These are phyloP conservation scores for Tetrahymena borealis DNA, from an alignment of 73 alveolate species.

Conservation along the genomic window DNA sequence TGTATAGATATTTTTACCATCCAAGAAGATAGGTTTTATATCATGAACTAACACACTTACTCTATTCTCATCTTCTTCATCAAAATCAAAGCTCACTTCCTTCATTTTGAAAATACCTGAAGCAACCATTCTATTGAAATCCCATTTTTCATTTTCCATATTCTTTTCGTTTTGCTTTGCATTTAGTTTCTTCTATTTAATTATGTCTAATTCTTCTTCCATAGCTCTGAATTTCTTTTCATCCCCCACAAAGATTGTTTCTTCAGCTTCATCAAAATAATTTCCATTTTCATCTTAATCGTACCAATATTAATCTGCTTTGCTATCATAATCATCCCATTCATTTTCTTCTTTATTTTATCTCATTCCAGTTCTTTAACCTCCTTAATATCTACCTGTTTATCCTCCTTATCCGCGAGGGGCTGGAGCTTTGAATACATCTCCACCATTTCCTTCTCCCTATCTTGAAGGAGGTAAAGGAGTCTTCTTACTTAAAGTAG, in stretches of 20 bases:
- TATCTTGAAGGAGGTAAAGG: neutral
- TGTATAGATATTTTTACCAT: constrained; percentile 91
- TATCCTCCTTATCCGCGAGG: neutral
- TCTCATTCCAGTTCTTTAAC: constrained; percentile 16
- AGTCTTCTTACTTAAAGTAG: neutral
- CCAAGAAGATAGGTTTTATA: constrained; percentile 97
- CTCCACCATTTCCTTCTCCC: neutral
- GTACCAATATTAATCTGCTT: constrained; percentile 91
- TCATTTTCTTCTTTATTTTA: constrained; percentile 41
- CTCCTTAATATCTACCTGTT: neutral
- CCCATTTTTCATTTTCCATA: constrained; percentile 97
- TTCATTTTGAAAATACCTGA: constrained; percentile 80
- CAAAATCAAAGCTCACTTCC: constrained; percentile 43
- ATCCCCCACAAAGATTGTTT: constrained; percentile 60
- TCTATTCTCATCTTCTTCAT: constrained; percentile 92
- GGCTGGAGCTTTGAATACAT: neutral
- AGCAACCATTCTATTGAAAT: constrained; percentile 87
- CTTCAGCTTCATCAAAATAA: constrained; percentile 70
- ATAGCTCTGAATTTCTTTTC: constrained; percentile 45
- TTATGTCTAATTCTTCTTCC: constrained; percentile 22
- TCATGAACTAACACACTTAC: constrained; percentile 93
- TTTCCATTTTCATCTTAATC: constrained; percentile 90
- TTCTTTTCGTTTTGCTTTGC: constrained; percentile 75
- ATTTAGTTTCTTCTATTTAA: constrained; percentile 24
- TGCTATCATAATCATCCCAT: constrained; percentile 78